Evolutionary conservation across 495 filamentous ascomycete species (phyloP).

Genomic region (Hypomontagnella submonticulosa): DNA sequence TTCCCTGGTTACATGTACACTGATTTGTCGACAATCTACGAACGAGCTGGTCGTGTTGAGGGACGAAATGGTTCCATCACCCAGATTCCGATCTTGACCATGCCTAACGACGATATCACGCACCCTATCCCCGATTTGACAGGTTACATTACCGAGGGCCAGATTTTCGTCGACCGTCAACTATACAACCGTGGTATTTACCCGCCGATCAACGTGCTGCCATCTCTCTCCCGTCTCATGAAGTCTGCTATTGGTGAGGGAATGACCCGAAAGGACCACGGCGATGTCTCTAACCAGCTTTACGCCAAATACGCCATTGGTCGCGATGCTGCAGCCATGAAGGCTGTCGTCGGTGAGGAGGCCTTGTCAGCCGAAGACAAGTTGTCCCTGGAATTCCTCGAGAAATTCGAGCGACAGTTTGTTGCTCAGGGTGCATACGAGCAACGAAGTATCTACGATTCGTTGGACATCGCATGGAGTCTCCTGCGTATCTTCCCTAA

Average conservation of each 20-base stretch:
- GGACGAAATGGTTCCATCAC: conserved; percentile 98
- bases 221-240: conserved; percentile 98
- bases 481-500: conserved; percentile 95
- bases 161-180: conserved; percentile 97
- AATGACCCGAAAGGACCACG: conserved; percentile 94
- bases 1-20: conserved; percentile 99
- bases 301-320: conserved; percentile 99
- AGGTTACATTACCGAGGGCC: conserved; percentile 98
- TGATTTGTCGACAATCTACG: conserved; percentile 99
- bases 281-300: conserved; percentile 98
- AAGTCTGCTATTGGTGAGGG: conserved; percentile 99
- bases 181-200: conserved; percentile 96
- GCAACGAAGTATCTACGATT: conserved; percentile 86
- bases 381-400: conserved; percentile 95
- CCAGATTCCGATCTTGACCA: conserved; percentile 97
- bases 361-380: conserved; percentile 96
- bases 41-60: conserved; percentile 97
- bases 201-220: conserved; percentile 98
- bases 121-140: conserved; percentile 99
- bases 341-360: conserved; percentile 98
- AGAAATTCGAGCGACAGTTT: conserved; percentile 95
- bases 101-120: conserved; percentile 99
- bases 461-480: conserved; percentile 94
- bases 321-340: conserved; percentile 98
- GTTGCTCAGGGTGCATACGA: conserved; percentile 95